Base-by-base conservation (phyloP, 2,329 filamentous ascomycete genomes). In the Akanthomyces uredinophilus region DNA sequence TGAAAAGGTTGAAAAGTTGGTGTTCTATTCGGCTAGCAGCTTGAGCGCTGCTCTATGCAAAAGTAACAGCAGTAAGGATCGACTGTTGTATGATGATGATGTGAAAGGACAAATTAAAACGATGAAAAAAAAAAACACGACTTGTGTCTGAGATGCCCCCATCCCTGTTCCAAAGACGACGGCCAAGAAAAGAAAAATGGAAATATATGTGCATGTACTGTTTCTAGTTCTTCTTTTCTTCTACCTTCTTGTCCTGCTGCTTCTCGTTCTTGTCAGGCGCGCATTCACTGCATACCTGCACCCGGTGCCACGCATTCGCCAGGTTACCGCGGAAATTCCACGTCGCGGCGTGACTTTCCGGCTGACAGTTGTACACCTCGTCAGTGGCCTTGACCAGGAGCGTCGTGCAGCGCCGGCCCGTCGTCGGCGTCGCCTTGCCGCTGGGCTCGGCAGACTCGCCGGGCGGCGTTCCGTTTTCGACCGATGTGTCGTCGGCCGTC, bases 351-450 rank as follows among this genome's bases (percentile, higher is more conserved):
- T 87, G 83, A 44, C 74, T 81, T 69, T 87, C 83, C 0, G 87
- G 86, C 72, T 89, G 87, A 0, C 83, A 84, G 65, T 89, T 89
- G 71, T 89, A 89, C 2, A 80, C 76, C 66, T 87, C 84, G 68
- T 89, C 87, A 2, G 83, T 85, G 7, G 87, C 87, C 73, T 88
- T 89, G 67, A 88, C 85, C 5, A 88, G 75, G 54, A 89, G 66
- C 0, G 79, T 81, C 1, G 79, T 78, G 67, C 81, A 84, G 6
- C 70, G 68, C 66, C 70, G 47, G 68, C 66, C 22, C 65, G 68
- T 27, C 64, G 37, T 37, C 14, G 35, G 29, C 29, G 2, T 35
- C 32, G 63, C 13, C 44, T 55, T 57, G 20, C 24, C 47, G 11
- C 32, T 3, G 1, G 39, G 0, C 2, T 16, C 44, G 32, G 37